phyloP scores from a whole-genome alignment of 2,329 filamentous ascomycete species.

The Exophiala spinifera region DNA sequence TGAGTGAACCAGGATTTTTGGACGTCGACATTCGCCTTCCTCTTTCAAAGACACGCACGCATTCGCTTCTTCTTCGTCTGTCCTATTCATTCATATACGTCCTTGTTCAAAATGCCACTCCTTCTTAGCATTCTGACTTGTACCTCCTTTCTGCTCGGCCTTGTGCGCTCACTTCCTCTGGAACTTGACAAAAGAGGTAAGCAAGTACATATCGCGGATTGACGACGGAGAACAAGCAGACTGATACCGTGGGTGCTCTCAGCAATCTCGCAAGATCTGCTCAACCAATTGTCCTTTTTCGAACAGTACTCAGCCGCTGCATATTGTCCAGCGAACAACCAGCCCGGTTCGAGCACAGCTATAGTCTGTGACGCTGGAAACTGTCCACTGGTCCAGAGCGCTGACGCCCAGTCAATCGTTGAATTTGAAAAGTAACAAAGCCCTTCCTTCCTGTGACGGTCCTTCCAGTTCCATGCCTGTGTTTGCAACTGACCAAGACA shows the following conservation, averaged over 20 bases:
- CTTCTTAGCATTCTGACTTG: neutral
- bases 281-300: slow-evolving; percentile 46
- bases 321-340: slow-evolving; percentile 51
- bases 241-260: neutral
- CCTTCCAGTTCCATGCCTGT: slow-evolving; percentile 12
- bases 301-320: slow-evolving; percentile 53
- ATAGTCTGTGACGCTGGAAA: slow-evolving; percentile 46
- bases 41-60: neutral
- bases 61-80: neutral
- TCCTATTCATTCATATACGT: neutral
- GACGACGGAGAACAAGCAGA: neutral
- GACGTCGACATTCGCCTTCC: neutral
- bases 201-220: neutral
- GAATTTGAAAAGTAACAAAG: slow-evolving; percentile 48
- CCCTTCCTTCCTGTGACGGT: no score
- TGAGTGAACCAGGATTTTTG: neutral
- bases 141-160: neutral
- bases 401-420: slow-evolving; percentile 44
- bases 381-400: slow-evolving; percentile 49
- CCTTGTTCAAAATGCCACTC: slow-evolving; percentile 6
- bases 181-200: slow-evolving; percentile 10
- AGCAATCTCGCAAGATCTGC: slow-evolving; percentile 41
- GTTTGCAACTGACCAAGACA: neutral
- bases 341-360: slow-evolving; percentile 41
- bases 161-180: slow-evolving; percentile 6